Evolutionary conservation across 2,329 filamentous ascomycete species (phyloP), one percentile per base, ranked within the genome.

Genomic region (Dactylonectria macrodidyma): DNA sequence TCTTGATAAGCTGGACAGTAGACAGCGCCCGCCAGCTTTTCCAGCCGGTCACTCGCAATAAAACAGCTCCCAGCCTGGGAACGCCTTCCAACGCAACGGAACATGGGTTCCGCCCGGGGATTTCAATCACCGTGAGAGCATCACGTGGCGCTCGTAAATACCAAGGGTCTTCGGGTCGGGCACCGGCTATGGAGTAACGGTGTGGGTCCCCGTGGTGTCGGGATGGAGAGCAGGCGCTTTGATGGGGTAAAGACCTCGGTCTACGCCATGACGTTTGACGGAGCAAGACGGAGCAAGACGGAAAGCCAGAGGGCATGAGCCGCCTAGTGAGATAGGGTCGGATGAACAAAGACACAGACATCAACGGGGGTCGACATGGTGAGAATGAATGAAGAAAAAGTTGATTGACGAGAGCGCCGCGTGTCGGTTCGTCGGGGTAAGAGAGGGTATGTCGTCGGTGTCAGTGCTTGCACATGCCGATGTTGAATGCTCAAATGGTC

Each of bases 121-220:
- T 70, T 74, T 75, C 73, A 75, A 75, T 75, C 68, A 75, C 73
- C 73, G 73, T 48, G 66, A 46, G 44, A 47, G 26, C 48, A 47
- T 65, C 61, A 58, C 59, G 58, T 59, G 66, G 52, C 56, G 48
- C 33, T 38, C 26, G 44, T 59, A 64, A 55, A 67, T 59, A 41
- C 48, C 34, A 24, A 30, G 57, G 57, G 58, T 46, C 60, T 59
- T 74, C 72, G 70, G 62, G 62, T 59, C 61, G 66, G 50, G 34
- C 52, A 59, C 71, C 73, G 73, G 73, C 71, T 72, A 75, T 67
- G 65, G 65, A 52, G 52, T 57, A 54, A 59, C 56, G 44, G 56
- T 36, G 51, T 66, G 58, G 52, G 47, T 50, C 58, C 36, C 64
- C 30, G 46, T 46, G 62, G 55, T 47, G 24, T 62, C 58, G 59